Evolutionary conservation across 345 rosid genomes (phyloP).

Genomic region (Eucalyptus rudis): DNA sequence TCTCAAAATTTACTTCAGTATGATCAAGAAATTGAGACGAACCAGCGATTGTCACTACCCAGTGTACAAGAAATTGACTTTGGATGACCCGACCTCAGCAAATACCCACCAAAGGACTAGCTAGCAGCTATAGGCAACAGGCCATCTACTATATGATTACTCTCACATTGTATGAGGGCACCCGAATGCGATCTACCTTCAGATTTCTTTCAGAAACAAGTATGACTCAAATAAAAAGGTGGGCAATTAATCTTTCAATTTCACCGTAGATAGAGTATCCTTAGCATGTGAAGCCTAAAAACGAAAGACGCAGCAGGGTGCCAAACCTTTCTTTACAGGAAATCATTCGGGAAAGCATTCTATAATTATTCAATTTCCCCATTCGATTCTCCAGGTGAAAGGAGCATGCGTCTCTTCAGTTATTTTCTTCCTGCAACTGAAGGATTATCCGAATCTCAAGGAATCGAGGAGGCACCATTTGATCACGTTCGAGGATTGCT

Average conservation of each 20-base stretch:
- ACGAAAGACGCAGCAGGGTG: not conserved
- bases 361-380: not conserved
- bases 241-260: not conserved
- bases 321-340: not conserved
- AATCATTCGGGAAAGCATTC: not conserved
- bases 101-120: not conserved
- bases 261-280: not conserved
- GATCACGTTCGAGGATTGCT: slow-evolving; percentile 10
- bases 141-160: not conserved
- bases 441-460: not conserved
- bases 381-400: not conserved
- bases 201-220: not conserved
- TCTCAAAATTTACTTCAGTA: not conserved
- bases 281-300: not conserved
- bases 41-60: not conserved
- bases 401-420: not conserved
- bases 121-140: not conserved
- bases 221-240: not conserved
- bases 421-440: not conserved
- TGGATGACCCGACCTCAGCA: not conserved
- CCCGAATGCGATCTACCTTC: not conserved
- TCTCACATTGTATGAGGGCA: not conserved
- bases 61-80: not conserved
- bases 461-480: not conserved
- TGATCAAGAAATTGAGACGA: not conserved